phyloP scores from a whole-genome alignment of 345 rosid genomes.

The Pugionium cornutum region DNA sequence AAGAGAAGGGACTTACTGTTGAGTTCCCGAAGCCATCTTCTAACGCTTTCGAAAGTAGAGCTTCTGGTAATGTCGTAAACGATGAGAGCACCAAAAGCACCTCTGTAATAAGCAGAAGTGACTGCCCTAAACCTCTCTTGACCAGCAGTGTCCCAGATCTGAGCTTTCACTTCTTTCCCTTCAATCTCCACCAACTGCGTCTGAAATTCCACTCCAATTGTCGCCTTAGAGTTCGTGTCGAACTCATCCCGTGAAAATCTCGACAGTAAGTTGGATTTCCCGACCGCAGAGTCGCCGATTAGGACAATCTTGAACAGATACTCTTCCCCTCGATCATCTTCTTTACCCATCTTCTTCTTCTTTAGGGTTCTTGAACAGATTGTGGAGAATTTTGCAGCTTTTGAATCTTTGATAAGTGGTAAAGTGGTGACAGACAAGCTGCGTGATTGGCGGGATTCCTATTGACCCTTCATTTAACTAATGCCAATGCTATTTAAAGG shows the following conservation, averaged over 20 bases:
- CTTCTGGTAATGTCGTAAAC: slow-evolving; percentile 85
- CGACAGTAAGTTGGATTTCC: slow-evolving; percentile 80
- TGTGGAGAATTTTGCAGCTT: neutral
- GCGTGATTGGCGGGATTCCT: slow-evolving; percentile 55
- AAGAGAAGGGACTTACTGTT: slow-evolving; percentile 50
- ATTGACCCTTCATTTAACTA: neutral
- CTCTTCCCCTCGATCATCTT: slow-evolving; percentile 60
- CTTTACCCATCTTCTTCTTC: slow-evolving; percentile 49
- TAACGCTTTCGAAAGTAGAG: slow-evolving; percentile 72
- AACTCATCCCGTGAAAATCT: slow-evolving; percentile 85
- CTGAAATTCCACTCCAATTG: slow-evolving; percentile 94
- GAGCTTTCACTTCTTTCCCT: slow-evolving; percentile 88
- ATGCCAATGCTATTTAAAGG: too few relatives aligned
- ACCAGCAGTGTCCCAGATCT: slow-evolving; percentile 99
- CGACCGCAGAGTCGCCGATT: slow-evolving; percentile 94
- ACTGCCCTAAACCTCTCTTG: slow-evolving; percentile 96
- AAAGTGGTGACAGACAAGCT: slow-evolving; percentile 45
- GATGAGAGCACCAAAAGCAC: slow-evolving; percentile 88
- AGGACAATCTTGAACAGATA: slow-evolving; percentile 88
- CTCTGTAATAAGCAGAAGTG: slow-evolving; percentile 93
- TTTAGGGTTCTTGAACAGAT: neutral
- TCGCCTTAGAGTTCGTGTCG: slow-evolving; percentile 84
- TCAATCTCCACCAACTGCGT: slow-evolving; percentile 81
- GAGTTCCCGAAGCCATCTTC: slow-evolving; percentile 91
- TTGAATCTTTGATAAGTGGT: slow-evolving; percentile 35